These are phyloP conservation scores for Epicoccum nigrum DNA, from an alignment of 2,329 filamentous ascomycete species.

Conservation along the genomic window DNA sequence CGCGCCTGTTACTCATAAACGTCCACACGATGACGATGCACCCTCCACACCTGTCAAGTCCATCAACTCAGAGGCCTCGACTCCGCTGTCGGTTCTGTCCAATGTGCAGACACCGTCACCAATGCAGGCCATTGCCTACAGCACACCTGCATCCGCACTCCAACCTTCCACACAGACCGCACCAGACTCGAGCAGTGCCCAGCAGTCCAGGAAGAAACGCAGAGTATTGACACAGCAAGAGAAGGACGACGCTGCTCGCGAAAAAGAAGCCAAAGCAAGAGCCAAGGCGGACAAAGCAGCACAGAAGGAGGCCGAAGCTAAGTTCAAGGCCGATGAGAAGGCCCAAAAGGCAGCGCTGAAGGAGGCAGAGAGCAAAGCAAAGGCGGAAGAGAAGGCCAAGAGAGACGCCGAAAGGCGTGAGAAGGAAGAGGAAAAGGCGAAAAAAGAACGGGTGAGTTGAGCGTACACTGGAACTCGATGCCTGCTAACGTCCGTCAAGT, in stretches of 20 bases:
- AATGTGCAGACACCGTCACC: conserved; percentile 43
- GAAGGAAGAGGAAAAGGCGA: conserved; percentile 49
- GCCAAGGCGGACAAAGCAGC: conserved; percentile 45
- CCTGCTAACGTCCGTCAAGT: conserved; percentile 37
- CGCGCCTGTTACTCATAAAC: conserved; percentile 37
- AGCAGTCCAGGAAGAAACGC: conserved; percentile 52
- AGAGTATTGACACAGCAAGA: conserved; percentile 52
- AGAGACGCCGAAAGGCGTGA: conserved; percentile 48
- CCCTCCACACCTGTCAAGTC: conserved; percentile 38
- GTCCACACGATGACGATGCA: conserved; percentile 40
- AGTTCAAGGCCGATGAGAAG: conserved; percentile 46
- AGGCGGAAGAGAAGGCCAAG: conserved; percentile 49
- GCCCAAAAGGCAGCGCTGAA: conserved; percentile 42
- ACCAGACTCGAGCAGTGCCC: conserved; percentile 16
- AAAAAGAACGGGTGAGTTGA: conserved; percentile 49
- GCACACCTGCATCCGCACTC: conserved; percentile 21
- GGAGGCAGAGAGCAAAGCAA: conserved; percentile 45
- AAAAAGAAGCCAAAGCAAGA: conserved; percentile 48
- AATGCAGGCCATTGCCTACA: conserved; percentile 22
- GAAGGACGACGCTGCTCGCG: conserved; percentile 47
- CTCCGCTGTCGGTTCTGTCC: conserved; percentile 41
- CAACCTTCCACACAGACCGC: conserved; percentile 12
- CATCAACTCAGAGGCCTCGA: conserved; percentile 36
- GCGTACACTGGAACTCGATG: conserved; percentile 12
- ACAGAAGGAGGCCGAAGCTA: conserved; percentile 44